Percentiles rank a stretch among this genome's conserved stretches.
Conservation (phyloP, 345 rosid species). For the Geranium brycei region DNA sequence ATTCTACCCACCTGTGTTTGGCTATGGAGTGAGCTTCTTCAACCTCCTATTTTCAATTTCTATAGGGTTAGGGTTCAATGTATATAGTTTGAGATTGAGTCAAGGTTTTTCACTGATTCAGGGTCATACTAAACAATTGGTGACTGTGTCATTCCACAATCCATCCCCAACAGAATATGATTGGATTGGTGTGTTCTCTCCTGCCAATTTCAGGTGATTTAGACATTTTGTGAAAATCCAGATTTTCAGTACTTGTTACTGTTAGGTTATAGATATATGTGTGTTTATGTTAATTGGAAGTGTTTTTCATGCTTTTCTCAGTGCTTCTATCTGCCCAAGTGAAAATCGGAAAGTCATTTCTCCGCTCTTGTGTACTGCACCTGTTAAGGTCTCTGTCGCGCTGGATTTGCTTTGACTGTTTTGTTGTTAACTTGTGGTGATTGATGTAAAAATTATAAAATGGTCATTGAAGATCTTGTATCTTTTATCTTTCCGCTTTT, state of each 20-base stretch:
- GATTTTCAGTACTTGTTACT: no score
- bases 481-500: slow-evolving; percentile 5
- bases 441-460: neutral
- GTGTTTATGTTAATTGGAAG: neutral
- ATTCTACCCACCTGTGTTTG: neutral
- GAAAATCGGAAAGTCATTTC: neutral
- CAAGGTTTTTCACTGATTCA: neutral
- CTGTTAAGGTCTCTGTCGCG: neutral
- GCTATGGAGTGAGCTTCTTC: neutral
- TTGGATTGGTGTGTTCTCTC: slow-evolving; percentile 20
- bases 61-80: neutral
- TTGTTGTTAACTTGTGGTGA: neutral
- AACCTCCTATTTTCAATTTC: neutral
- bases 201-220: slow-evolving; percentile 16
- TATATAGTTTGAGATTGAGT: neutral
- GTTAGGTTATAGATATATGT: no score
- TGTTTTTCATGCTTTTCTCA: no score
- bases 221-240: no score
- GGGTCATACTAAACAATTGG: slow-evolving; percentile 11
- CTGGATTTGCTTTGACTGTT: neutral
- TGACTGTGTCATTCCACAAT: slow-evolving; percentile 6
- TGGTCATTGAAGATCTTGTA: neutral
- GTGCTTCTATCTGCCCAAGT: neutral
- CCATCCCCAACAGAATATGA: slow-evolving; percentile 13
- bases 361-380: neutral